Conservation (phyloP, 768 basidiomycete genomes). For the Termitomyces sp. region DNA sequence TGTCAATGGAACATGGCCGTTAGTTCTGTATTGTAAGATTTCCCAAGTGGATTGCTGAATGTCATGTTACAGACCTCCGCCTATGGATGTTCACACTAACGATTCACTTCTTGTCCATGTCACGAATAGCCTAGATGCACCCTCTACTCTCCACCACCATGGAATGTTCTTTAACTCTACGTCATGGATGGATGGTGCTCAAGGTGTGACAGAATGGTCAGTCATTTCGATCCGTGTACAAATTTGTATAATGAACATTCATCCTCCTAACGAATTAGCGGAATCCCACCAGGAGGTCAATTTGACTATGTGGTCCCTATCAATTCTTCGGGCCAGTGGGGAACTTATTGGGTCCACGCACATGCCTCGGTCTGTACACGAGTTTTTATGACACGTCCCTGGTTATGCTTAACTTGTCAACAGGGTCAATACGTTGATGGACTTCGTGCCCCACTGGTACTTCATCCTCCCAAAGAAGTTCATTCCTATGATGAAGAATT, state of each 20-base stretch:
- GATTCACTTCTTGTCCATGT: conserved; percentile 81
- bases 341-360: conserved; percentile 80
- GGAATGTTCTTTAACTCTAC: conserved; percentile 93
- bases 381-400: neutral
- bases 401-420: conserved; percentile 2
- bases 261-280: conserved; percentile 37
- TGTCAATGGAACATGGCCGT: conserved; percentile 95
- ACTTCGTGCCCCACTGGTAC: conserved; percentile 79
- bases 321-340: conserved; percentile 65
- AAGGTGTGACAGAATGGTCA: conserved; percentile 80
- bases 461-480: conserved; percentile 65
- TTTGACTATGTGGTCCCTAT: conserved; percentile 77
- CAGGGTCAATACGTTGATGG: conserved; percentile 93
- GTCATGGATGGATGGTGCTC: conserved; percentile 88
- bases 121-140: conserved; percentile 62
- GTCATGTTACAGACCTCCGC: conserved; percentile 61
- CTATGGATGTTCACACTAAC: conserved; percentile 64
- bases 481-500: conserved; percentile 88
- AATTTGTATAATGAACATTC: neutral
- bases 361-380: conserved; percentile 47
- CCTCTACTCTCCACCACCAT: conserved; percentile 83
- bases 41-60: neutral
- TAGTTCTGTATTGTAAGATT: conserved; percentile 28
- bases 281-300: conserved; percentile 69
- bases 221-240: neutral